Base-by-base conservation (phyloP, 148 eudicot species). In the Cornus controversa region DNA sequence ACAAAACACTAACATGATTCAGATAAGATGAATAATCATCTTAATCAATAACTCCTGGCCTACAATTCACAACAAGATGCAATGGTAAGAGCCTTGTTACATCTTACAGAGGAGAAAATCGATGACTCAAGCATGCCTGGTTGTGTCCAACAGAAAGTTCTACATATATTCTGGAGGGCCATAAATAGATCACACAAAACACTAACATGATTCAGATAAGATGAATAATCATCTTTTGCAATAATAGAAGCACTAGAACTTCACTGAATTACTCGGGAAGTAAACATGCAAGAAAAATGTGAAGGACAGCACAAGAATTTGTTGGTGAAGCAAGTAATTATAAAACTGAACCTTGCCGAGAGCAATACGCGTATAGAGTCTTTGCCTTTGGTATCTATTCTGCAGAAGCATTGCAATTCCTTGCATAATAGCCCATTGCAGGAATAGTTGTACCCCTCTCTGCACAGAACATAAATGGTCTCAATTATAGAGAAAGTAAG, bases 351-450 rank as follows among this genome's bases (percentile, higher is more conserved):
- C 99, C 99, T 96, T 96, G 76, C 98, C 99, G 69, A 96, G 91
- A 26, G 99, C 99, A 78, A 96, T 96, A 27, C 99, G 98, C 40
- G 99, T 96, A 67, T 93, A 96, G 15, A 91, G 86, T 82, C 99
- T 96, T 77, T 93, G 99, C 65, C 99, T 79, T 75, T 96, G 99
- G 84, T 96, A 96, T 83, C 94, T 86, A 72, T 96, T 96, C 81
- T 96, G 99, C 78, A 93, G 80, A 72, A 96, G 90, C 99, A 96
- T 96, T 63, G 99, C 93, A 79, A 96, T 84, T 78, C 99, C 99
- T 89, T 96, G 99, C 97, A 96, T 89, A 81, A 93, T 89, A 60
- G 99, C 98, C 98, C 98, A 96, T 75, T 87, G 84, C 77, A 96
- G 83, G 77, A 96, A 96, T 40, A 96, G 93, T 36, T 90, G 86